Conservation (phyloP, 352 stramenopile species). For the Plasmopara viticola region DNA sequence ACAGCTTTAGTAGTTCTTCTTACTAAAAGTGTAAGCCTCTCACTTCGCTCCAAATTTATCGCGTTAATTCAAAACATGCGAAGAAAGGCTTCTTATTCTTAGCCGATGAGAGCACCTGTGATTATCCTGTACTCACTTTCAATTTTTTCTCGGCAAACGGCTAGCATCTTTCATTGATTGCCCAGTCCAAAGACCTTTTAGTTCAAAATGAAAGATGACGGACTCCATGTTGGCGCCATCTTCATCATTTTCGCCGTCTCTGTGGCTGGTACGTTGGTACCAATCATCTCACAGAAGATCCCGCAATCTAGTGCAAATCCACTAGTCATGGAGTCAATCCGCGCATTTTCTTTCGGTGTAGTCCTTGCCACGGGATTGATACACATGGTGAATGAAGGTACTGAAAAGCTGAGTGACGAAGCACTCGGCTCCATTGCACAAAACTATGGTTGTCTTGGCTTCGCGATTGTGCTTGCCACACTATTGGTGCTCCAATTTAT, state of each 20-base stretch:
- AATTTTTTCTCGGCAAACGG: too few species aligned
- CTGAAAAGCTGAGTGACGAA: constrained; percentile 40
- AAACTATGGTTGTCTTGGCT: constrained; percentile 38
- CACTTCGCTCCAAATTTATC: neutral
- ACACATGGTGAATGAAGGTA: constrained; percentile 53
- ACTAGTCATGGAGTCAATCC: constrained; percentile 34
- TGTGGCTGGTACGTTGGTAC: constrained; percentile 23
- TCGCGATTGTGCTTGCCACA: constrained; percentile 50
- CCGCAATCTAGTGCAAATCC: constrained; percentile 12
- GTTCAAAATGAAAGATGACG: constrained; percentile 7
- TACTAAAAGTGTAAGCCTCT: too few species aligned
- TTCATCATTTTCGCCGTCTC: constrained; percentile 44
- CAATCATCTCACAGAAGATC: constrained; percentile 27
- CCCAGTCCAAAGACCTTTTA: too few species aligned
- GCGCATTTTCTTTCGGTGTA: constrained; percentile 48
- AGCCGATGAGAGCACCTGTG: too few species aligned
- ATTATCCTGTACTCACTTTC: too few species aligned
- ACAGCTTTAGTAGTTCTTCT: too few species aligned
- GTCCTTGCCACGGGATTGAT: constrained; percentile 58
- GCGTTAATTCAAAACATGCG: too few species aligned
- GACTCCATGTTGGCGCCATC: constrained; percentile 33
- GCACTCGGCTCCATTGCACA: constrained; percentile 38
- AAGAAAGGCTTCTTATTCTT: too few species aligned
- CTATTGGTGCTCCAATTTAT: constrained; percentile 55
- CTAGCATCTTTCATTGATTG: too few species aligned